Percentiles rank a stretch among this genome's conserved stretches.
These are phyloP conservation scores for Trichomonascus vanleenenianus DNA, from an alignment of 805 yeast genomes.

Conservation along the genomic window DNA sequence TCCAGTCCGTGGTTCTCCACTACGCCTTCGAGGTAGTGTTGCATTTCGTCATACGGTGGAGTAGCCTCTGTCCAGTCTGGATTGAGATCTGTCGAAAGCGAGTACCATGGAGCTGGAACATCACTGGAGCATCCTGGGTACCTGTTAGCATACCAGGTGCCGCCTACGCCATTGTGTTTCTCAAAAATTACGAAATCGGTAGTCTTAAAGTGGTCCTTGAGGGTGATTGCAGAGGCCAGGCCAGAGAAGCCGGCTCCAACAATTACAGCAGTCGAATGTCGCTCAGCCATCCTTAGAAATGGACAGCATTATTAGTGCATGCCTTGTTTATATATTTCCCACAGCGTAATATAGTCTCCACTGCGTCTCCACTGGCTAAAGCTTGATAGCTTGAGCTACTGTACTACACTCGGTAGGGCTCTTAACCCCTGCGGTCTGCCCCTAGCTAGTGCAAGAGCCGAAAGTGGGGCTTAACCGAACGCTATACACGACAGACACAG, in stretches of 20 bases:
- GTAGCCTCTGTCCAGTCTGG: constrained; percentile 12
- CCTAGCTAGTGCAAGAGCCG: too few relatives aligned
- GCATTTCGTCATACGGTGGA: constrained; percentile 14
- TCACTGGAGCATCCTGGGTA: constrained; percentile 19
- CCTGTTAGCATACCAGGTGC: constrained; percentile 19
- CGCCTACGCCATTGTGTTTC: constrained; percentile 14
- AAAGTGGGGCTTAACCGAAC: too few relatives aligned
- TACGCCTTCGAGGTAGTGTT: constrained; percentile 10
- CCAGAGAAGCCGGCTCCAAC: constrained; percentile 13
- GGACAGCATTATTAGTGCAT: too few relatives aligned
- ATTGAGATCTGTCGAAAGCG: constrained; percentile 15
- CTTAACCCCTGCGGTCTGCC: too few relatives aligned
- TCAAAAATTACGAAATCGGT: constrained; percentile 13
- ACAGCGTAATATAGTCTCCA: too few relatives aligned
- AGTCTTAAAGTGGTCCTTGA: constrained; percentile 7
- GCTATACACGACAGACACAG: too few relatives aligned
- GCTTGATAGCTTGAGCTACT: too few relatives aligned
- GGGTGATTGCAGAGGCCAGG: constrained; percentile 6
- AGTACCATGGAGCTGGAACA: constrained; percentile 18
- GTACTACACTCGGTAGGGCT: too few relatives aligned
- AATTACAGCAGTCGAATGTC: not conserved
- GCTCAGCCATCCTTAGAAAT: too few relatives aligned
- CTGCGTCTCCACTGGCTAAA: too few relatives aligned
- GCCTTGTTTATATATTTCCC: too few relatives aligned
- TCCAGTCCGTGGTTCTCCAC: constrained; percentile 10